These are phyloP conservation scores for Myriosclerotinia curreyana DNA, from an alignment of 2,329 filamentous ascomycete species.

Conservation along the genomic window DNA sequence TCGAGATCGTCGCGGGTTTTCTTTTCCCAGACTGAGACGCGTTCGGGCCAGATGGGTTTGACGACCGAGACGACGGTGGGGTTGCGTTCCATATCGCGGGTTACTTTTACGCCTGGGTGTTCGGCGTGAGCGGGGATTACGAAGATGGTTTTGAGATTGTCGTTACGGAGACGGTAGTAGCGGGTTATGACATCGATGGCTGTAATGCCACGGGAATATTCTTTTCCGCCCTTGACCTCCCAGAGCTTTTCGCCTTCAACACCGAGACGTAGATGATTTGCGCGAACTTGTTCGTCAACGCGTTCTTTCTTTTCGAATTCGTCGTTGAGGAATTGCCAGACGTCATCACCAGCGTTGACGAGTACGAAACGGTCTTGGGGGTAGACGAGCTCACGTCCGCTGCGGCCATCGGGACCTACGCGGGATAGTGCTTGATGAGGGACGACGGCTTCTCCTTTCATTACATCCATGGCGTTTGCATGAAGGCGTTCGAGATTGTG, in stretches of 20 bases:
- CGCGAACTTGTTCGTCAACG: constrained; percentile 43
- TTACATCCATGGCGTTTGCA: constrained; percentile 49
- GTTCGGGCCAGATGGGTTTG: constrained; percentile 36
- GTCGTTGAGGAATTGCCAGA: constrained; percentile 47
- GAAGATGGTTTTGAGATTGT: constrained; percentile 48
- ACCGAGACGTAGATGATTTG: constrained; percentile 41
- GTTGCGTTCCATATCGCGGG: constrained; percentile 45
- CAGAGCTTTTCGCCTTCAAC: constrained; percentile 43
- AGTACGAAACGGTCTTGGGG: constrained; percentile 57
- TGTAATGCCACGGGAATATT: constrained; percentile 44
- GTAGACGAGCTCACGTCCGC: constrained; percentile 49
- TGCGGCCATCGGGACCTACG: constrained; percentile 51
- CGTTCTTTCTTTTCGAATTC: constrained; percentile 42
- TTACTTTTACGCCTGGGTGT: constrained; percentile 47
- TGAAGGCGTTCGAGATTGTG: constrained; percentile 57
- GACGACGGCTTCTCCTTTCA: constrained; percentile 50
- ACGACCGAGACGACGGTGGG: constrained; percentile 43
- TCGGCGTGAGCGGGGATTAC: constrained; percentile 50
- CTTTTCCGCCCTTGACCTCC: constrained; percentile 26
- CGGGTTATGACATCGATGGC: constrained; percentile 50
- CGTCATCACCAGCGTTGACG: constrained; percentile 53
- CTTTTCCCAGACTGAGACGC: constrained; percentile 33
- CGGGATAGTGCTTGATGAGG: constrained; percentile 52
- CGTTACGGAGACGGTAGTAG: constrained; percentile 50
- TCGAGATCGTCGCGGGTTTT: constrained; percentile 29